A percentile compares a stretch with the other conserved stretches of the same genome.
These are phyloP conservation scores for Chytriomyces sp. DNA, from an alignment of 192 early-diverging fungal species.

Conservation along the genomic window DNA sequence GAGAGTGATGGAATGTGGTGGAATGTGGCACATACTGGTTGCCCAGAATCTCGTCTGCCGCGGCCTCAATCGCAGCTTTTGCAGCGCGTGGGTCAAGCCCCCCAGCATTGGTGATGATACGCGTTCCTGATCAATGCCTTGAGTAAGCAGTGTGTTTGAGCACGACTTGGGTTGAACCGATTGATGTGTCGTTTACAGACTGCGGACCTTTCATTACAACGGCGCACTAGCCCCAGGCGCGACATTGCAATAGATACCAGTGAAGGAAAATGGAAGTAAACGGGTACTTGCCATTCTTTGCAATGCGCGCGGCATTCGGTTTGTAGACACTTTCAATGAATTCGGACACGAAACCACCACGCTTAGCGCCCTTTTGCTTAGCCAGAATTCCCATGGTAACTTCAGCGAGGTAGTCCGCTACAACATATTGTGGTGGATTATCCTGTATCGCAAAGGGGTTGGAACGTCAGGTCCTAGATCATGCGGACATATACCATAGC, in stretches of 20 bases:
- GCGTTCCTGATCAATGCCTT: conserved; percentile 36
- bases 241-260: too few species aligned
- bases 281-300: conserved; percentile 58
- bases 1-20: too few species aligned
- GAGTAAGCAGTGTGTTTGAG: too few species aligned
- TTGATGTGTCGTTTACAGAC: too few species aligned
- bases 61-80: conserved; percentile 63
- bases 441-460: not conserved
- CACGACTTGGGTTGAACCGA: too few species aligned
- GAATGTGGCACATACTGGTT: too few species aligned
- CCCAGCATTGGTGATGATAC: conserved; percentile 62
- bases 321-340: conserved; percentile 61
- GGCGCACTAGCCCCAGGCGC: too few species aligned
- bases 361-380: conserved; percentile 49
- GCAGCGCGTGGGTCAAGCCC: conserved; percentile 63
- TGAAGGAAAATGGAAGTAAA: too few species aligned
- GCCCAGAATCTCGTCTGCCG: conserved; percentile 45
- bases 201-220: too few species aligned
- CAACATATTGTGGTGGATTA: conserved; percentile 50
- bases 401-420: conserved; percentile 71
- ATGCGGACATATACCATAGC: conserved; percentile 45
- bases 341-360: conserved; percentile 60
- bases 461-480: not conserved
- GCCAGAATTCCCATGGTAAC: conserved; percentile 73
- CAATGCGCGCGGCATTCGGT: conserved; percentile 46